Evolutionary conservation across 352 stramenopile genomes (phyloP).

Genomic region (Phytopythium kandeliae): DNA sequence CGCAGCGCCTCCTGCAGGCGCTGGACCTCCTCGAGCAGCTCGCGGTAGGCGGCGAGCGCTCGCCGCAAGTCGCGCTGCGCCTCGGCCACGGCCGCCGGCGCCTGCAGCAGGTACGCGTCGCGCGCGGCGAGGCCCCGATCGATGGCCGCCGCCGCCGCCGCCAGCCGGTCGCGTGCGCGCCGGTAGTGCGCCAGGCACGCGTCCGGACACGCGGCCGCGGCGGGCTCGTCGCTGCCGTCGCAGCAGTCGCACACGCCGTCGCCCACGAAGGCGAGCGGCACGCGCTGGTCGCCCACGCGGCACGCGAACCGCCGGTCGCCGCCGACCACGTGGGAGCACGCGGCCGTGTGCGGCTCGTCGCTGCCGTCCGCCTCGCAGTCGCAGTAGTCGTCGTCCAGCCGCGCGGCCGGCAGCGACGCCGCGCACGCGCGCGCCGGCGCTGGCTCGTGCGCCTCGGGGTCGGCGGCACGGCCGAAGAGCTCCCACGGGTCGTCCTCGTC

Average conservation of each 20-base stretch:
- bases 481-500: conserved; percentile 47
- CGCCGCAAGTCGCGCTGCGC: conserved; percentile 24
- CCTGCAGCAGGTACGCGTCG: conserved; percentile 16
- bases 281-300: conserved; percentile 16
- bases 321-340: conserved; percentile 38
- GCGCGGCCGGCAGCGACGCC: conserved; percentile 19
- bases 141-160: conserved; percentile 17
- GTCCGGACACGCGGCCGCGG: conserved; percentile 25
- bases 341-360: conserved; percentile 87
- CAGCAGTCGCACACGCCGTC: conserved; percentile 98
- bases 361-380: conserved; percentile 87
- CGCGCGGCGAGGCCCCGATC: conserved; percentile 14
- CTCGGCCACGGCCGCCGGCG: conserved; percentile 19
- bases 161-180: conserved; percentile 12
- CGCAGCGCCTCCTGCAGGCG: conserved; percentile 21
- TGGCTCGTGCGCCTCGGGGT: too few relatives aligned
- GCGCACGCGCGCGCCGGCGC: conserved; percentile 18
- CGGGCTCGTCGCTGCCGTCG: conserved; percentile 92
- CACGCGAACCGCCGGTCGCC: conserved; percentile 31
- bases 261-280: conserved; percentile 59
- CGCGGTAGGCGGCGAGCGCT: conserved; percentile 2
- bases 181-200: conserved; percentile 26
- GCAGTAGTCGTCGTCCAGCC: conserved; percentile 92
- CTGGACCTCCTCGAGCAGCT: conserved; percentile 24
- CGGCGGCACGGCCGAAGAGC: conserved; percentile 22